These are phyloP conservation scores for Sugiyamaella japonica DNA, from an alignment of 1,139 yeast genomes.

Conservation along the genomic window DNA sequence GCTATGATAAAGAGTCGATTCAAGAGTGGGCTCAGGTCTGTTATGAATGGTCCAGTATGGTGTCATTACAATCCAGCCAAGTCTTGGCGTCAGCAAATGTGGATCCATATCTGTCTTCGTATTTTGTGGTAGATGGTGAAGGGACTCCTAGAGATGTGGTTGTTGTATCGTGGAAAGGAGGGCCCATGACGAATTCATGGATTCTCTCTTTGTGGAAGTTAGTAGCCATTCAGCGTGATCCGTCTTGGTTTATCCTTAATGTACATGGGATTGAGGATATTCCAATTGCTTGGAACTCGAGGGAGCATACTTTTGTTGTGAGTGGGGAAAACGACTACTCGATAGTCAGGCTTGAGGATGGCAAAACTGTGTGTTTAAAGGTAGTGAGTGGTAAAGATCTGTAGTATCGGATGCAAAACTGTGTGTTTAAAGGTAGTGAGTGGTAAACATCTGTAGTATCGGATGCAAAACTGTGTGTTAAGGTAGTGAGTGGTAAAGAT, in stretches of 20 bases:
- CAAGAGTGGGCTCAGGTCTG: constrained; percentile 37
- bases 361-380: constrained; percentile 15
- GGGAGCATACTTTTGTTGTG: constrained; percentile 28
- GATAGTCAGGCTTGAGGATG: constrained; percentile 23
- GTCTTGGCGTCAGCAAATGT: constrained; percentile 22
- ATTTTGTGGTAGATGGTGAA: constrained; percentile 27
- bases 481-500: no score
- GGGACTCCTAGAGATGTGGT: constrained; percentile 19
- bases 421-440: no score
- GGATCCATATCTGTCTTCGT: constrained; percentile 33
- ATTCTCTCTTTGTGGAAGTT: constrained; percentile 22
- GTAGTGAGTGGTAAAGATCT: constrained; percentile 23
- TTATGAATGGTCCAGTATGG: constrained; percentile 39
- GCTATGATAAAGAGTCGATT: constrained; percentile 23
- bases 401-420: neutral
- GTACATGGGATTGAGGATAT: constrained; percentile 36
- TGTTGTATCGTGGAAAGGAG: constrained; percentile 24
- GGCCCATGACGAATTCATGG: constrained; percentile 25
- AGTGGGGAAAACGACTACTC: constrained; percentile 35
- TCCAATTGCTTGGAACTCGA: constrained; percentile 38
- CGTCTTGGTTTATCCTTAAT: constrained; percentile 29
- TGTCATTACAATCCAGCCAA: constrained; percentile 29
- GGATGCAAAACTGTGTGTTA: no score
- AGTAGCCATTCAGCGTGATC: neutral
- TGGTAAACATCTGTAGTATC: no score